Evolutionary conservation across 225 moss, liverwort and hornwort species (phyloP), one percentile per base, ranked within the genome.

Genomic region (Polytrichum formosum): DNA sequence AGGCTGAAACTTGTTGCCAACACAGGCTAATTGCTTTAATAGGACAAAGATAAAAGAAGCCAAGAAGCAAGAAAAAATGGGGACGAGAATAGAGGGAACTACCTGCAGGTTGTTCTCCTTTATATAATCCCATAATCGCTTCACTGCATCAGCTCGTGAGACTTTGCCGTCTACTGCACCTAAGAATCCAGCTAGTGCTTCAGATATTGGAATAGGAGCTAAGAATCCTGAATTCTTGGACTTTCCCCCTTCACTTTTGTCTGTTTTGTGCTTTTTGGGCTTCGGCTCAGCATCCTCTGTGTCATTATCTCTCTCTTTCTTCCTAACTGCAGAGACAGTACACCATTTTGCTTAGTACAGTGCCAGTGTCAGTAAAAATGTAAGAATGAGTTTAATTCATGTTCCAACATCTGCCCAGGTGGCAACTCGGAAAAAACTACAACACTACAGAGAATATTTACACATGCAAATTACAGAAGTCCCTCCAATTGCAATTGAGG

Each of bases 61-160:
- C 20, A 20, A 20, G 20, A 6, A 6, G 20, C 10, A 63, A 55
- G 59, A 10, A 18, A 61, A 28, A 63, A 9, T 17, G 25, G 54
- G 18, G 8, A 33, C 8, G 0, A 35, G 2, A 35, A 35, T 9
- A 35, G 35, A 56, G 6, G 28, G 65, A 62, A 65, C 65, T 68
- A 96, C 96, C 89, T 96, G 96, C 69, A 96, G 73, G 27, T 83
- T 90, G 28, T 96, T 90, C 5, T 88, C 87, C 63, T 79, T 80
- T 67, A 96, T 93, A 72, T 96, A 92, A 77, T 92, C 90, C 96
- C 96, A 96, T 77, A 96, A 66, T 62, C 81, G 85, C 61, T 88
- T 96, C 29, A 88, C 84, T 58, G 91, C 93, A 20, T 90, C 96
- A 81, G 87, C 85, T 28, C 89, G 78, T 20, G 89, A 86, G 74